A percentile compares a stretch with the other conserved stretches of the same genome.
Evolutionary conservation across 805 yeast genomes (phyloP).

Genomic region (Lipomyces spencermartinsiae): DNA sequence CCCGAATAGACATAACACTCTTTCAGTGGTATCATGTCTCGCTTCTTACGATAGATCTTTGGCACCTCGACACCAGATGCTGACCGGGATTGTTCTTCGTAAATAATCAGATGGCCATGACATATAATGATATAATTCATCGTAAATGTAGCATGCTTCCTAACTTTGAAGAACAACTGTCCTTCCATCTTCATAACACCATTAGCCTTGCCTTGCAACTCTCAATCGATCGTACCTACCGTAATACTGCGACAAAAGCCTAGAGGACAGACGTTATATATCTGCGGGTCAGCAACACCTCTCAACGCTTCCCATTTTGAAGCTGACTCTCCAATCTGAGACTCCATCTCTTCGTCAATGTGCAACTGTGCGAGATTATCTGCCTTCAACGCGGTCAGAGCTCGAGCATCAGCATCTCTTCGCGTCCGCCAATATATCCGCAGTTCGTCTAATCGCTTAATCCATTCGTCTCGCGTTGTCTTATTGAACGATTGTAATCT

Average conservation of each 20-base stretch:
- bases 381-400: constrained; percentile 50
- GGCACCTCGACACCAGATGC: constrained; percentile 54
- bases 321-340: constrained; percentile 54
- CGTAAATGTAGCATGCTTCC: constrained; percentile 69
- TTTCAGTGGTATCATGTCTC: constrained; percentile 64
- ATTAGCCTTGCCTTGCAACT: neutral
- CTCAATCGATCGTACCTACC: constrained; percentile 30
- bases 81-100: constrained; percentile 57
- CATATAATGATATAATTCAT: constrained; percentile 67
- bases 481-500: constrained; percentile 63
- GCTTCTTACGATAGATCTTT: constrained; percentile 58
- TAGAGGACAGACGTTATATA: constrained; percentile 62
- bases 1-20: constrained; percentile 83
- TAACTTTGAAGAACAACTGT: constrained; percentile 67
- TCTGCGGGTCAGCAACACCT: constrained; percentile 58
- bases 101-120: constrained; percentile 72
- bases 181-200: constrained; percentile 56
- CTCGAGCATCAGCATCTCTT: constrained; percentile 50
- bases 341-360: constrained; percentile 63
- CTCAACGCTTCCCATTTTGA: constrained; percentile 62
- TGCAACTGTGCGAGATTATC: constrained; percentile 56
- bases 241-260: constrained; percentile 67
- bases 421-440: constrained; percentile 65
- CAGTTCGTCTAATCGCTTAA: constrained; percentile 54
- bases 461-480: constrained; percentile 68